These are phyloP conservation scores for Pseudogymnoascus sp. DNA, from an alignment of 2,329 filamentous ascomycete species.

Conservation along the genomic window DNA sequence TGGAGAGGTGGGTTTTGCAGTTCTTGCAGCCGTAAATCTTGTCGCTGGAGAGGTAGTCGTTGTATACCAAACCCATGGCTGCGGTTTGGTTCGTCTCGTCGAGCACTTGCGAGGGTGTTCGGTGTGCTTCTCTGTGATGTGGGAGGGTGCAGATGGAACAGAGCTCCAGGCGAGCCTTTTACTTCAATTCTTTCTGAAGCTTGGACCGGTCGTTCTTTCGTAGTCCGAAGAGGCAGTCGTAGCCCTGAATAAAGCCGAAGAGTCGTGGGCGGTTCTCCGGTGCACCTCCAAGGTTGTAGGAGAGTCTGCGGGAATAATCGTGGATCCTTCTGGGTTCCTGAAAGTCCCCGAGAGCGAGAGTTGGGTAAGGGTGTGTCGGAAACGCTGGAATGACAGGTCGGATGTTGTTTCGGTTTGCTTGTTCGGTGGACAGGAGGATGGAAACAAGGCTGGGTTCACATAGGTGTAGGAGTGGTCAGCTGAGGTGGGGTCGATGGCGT, in stretches of 20 bases:
- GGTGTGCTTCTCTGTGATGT: not conserved
- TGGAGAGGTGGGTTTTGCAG: conserved; percentile 92
- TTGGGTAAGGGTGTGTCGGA: not conserved
- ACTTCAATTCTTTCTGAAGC: not conserved
- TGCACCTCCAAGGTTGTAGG: not conserved
- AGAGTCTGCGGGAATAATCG: not conserved
- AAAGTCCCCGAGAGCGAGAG: not conserved
- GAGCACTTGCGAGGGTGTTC: not conserved
- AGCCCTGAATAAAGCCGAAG: not conserved
- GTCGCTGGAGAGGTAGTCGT: conserved; percentile 77
- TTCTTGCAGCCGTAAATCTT: conserved; percentile 90
- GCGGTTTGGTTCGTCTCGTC: not conserved
- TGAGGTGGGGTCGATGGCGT: conserved; percentile 7
- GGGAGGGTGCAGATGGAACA: not conserved
- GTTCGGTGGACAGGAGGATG: not conserved
- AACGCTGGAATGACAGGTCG: not conserved
- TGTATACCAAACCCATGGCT: conserved; percentile 81
- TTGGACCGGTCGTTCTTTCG: not conserved
- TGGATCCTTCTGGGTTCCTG: not conserved
- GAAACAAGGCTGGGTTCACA: not conserved
- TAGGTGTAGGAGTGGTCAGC: not conserved
- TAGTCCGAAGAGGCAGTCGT: not conserved
- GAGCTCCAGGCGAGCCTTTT: not conserved
- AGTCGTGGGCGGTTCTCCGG: not conserved
- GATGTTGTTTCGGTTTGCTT: not conserved